A percentile compares a stretch with the other conserved stretches of the same genome.
These are phyloP conservation scores for Lotus japonicus DNA, from an alignment of 306 rosid species.

Conservation along the genomic window DNA sequence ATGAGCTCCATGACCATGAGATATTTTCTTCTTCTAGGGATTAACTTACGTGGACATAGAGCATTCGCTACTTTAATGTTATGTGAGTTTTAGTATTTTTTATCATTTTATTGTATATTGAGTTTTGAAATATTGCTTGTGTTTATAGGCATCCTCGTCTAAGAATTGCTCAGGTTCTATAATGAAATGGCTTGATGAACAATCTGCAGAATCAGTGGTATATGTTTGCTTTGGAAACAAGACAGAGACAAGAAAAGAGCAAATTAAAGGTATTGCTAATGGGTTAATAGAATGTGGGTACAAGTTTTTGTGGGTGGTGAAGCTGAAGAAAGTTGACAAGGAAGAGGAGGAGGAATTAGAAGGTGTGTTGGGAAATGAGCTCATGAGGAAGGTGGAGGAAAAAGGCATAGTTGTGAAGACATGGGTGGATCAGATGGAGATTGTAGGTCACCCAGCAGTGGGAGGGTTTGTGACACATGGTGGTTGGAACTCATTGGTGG, in stretches of 20 bases:
- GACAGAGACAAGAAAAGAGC: slow-evolving; percentile 24
- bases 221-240: slow-evolving; percentile 41
- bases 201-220: slow-evolving; percentile 34
- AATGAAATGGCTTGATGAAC: slow-evolving; percentile 35
- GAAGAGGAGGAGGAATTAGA: slow-evolving; percentile 11
- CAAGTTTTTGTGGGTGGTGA: slow-evolving; percentile 51
- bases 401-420: slow-evolving; percentile 39
- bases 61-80: too few relatives aligned
- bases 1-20: too few relatives aligned
- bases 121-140: too few relatives aligned
- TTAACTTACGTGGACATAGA: too few relatives aligned
- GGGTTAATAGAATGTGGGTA: slow-evolving; percentile 41
- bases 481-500: slow-evolving; percentile 49
- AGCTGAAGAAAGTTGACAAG: slow-evolving; percentile 25
- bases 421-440: slow-evolving; percentile 37
- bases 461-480: slow-evolving; percentile 49
- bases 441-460: slow-evolving; percentile 31
- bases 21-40: too few relatives aligned
- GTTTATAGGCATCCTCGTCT: not conserved
- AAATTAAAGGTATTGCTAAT: slow-evolving; percentile 33
- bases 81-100: too few relatives aligned
- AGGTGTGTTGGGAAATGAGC: not conserved
- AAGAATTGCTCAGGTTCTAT: not conserved
- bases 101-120: not conserved
- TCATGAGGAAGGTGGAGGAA: slow-evolving; percentile 18